Conservation (phyloP, 2,329 filamentous ascomycete genomes). For the Fonsecaea pugnacius region DNA sequence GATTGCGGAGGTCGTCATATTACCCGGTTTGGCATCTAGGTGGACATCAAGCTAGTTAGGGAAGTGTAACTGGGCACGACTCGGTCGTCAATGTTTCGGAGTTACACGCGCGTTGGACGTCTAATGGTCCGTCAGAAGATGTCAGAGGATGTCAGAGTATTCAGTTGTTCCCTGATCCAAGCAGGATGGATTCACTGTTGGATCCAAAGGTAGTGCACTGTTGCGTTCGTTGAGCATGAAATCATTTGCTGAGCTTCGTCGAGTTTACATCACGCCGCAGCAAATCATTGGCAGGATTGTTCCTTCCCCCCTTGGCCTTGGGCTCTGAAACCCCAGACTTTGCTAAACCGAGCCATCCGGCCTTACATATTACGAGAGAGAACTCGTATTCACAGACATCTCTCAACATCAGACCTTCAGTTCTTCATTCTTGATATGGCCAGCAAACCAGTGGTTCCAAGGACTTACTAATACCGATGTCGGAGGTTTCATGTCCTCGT, state of each 20-base stretch:
- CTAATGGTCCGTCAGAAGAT: not conserved
- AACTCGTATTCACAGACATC: not conserved
- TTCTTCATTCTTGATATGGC: not conserved
- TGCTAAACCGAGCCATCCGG: not conserved
- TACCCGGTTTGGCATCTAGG: not conserved
- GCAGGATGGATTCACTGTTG: not conserved
- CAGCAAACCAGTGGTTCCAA: not conserved
- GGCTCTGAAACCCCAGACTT: not conserved
- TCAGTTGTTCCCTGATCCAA: not conserved
- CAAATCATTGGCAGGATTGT: slow-evolving; percentile 16
- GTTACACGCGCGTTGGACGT: not conserved
- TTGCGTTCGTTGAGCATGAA: not conserved
- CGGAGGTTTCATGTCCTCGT: not conserved
- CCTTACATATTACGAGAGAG: not conserved
- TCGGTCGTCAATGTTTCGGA: not conserved
- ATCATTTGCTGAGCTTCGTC: slow-evolving; percentile 12
- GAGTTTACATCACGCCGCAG: slow-evolving; percentile 13
- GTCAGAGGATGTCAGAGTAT: not conserved
- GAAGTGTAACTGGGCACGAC: not conserved
- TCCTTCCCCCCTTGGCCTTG: not conserved
- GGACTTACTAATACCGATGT: not conserved
- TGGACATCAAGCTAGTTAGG: not conserved
- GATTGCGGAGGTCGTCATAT: slow-evolving; percentile 29
- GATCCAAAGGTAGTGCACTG: not conserved
- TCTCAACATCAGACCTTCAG: not conserved